Evolutionary conservation across 495 filamentous ascomycete species (phyloP).

Genomic region (Penicillium atrosanguineum): DNA sequence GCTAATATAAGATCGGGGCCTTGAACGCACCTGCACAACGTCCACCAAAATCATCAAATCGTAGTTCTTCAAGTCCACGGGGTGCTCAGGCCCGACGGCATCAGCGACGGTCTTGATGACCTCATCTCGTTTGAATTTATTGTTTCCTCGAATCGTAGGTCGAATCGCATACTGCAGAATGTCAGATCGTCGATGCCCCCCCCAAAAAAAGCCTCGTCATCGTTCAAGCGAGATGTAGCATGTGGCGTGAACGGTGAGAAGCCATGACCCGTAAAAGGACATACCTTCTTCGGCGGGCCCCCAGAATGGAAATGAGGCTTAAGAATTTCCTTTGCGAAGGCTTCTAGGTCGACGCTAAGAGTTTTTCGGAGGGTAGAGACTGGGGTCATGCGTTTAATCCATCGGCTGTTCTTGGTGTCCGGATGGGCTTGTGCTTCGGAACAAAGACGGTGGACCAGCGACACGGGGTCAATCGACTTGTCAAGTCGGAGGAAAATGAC

Average conservation of each 20-base stretch:
- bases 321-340: slow-evolving; percentile 69
- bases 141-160: slow-evolving; percentile 76
- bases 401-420: slow-evolving; percentile 63
- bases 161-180: slow-evolving; percentile 82
- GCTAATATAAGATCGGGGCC: background rate
- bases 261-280: slow-evolving; percentile 11
- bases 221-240: slow-evolving; percentile 1
- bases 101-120: slow-evolving; percentile 80
- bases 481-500: slow-evolving; percentile 44
- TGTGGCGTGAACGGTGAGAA: slow-evolving; percentile 3
- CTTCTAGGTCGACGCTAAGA: slow-evolving; percentile 69
- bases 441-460: slow-evolving; percentile 75
- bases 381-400: slow-evolving; percentile 82
- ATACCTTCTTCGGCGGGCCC: slow-evolving; percentile 46
- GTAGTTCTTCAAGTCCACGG: slow-evolving; percentile 76
- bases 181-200: slow-evolving; percentile 8
- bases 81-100: slow-evolving; percentile 64
- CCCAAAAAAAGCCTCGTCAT: background rate
- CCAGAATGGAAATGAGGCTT: slow-evolving; percentile 67
- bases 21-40: slow-evolving; percentile 71
- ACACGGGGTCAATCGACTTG: slow-evolving; percentile 74
- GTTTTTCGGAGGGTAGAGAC: slow-evolving; percentile 74
- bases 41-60: slow-evolving; percentile 87
- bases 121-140: slow-evolving; percentile 64
- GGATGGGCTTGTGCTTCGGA: slow-evolving; percentile 54